phyloP scores from a whole-genome alignment of 352 stramenopile species.

The Pythium oligandrum region DNA sequence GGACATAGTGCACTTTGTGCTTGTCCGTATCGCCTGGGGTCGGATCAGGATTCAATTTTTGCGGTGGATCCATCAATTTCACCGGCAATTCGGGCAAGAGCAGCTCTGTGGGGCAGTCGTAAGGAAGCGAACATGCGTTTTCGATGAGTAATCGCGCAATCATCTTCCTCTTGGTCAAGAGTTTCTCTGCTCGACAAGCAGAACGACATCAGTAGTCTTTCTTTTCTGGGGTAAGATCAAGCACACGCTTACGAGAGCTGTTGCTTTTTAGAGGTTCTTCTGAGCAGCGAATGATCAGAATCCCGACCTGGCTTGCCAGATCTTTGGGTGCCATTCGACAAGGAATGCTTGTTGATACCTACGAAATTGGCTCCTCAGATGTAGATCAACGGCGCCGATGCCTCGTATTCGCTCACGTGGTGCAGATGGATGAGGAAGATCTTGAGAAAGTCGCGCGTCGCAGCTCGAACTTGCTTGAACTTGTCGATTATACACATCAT shows the following conservation, averaged over 20 bases:
- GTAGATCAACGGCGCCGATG: too few relatives aligned
- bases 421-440: conserved; percentile 44
- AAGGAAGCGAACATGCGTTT: conserved; percentile 32
- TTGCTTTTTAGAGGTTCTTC: conserved; percentile 14
- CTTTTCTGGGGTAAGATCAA: too few relatives aligned
- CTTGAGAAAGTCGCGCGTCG: conserved; percentile 39
- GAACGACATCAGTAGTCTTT: too few relatives aligned
- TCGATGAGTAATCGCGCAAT: conserved; percentile 49
- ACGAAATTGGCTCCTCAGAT: too few relatives aligned
- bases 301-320: conserved; percentile 34
- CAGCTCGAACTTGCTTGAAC: conserved; percentile 32
- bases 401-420: conserved; percentile 20
- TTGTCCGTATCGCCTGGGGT: neutral
- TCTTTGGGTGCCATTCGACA: conserved; percentile 37
- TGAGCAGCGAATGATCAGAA: conserved; percentile 34
- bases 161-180: conserved; percentile 28
- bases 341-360: conserved; percentile 35
- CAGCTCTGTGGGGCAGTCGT: conserved; percentile 37
- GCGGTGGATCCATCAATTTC: conserved; percentile 8
- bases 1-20: conserved; percentile 23
- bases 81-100: conserved; percentile 8
- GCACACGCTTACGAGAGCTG: too few relatives aligned
- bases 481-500: conserved; percentile 13
- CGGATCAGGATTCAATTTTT: neutral
- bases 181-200: conserved; percentile 7